A percentile compares a stretch with the other conserved stretches of the same genome.
phyloP scores from a whole-genome alignment of 78 protist species.

The Pigoraptor vietnamica region DNA sequence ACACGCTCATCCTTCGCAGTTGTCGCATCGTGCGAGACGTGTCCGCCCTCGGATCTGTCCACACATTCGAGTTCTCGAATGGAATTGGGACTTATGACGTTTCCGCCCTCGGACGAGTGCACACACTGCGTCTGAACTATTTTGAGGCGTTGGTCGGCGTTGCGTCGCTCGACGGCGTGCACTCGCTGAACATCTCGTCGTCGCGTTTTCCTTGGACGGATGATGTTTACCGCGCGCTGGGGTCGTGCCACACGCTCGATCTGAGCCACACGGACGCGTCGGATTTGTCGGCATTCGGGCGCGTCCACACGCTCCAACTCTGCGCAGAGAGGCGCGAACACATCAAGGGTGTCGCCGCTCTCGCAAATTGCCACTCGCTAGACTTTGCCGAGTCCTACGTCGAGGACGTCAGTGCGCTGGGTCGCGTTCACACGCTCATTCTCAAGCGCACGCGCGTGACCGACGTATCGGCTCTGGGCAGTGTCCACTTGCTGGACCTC shows the following conservation, averaged over 20 bases:
- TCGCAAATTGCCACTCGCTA: too few relatives aligned
- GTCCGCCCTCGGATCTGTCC: neutral
- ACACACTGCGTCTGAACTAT: neutral
- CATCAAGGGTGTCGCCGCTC: too few relatives aligned
- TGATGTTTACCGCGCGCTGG: too few relatives aligned
- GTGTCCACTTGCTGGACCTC: neutral
- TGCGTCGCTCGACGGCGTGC: neutral
- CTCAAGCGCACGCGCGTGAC: neutral
- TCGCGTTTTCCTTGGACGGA: neutral
- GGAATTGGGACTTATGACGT: neutral
- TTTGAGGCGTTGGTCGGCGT: neutral
- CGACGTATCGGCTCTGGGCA: neutral
- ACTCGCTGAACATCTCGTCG: neutral
- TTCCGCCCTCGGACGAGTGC: neutral
- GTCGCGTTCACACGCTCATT: neutral
- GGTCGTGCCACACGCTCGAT: too few relatives aligned
- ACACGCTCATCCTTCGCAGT: neutral
- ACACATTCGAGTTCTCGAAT: neutral
- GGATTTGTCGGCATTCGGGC: too few relatives aligned
- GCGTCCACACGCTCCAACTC: too few relatives aligned
- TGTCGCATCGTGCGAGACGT: neutral
- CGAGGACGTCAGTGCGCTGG: neutral
- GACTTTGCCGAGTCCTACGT: too few relatives aligned
- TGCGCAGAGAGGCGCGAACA: too few relatives aligned
- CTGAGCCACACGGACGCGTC: too few relatives aligned